Conservation (phyloP, 2,329 filamentous ascomycete genomes). For the Aspergillus udagawae region DNA sequence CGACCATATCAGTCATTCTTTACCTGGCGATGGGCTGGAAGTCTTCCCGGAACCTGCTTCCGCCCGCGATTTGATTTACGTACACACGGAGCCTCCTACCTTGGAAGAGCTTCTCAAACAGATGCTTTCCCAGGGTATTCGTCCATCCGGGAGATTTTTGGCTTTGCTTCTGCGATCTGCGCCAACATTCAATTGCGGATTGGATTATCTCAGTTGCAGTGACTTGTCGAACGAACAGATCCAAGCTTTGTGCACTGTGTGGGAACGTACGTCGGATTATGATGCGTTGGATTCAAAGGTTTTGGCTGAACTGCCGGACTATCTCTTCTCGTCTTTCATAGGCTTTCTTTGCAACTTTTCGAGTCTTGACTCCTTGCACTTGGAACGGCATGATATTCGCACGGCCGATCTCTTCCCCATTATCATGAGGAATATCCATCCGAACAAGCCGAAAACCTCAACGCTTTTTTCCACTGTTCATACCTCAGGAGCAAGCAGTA, state of each 20-base stretch:
- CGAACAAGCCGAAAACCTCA: slow-evolving; percentile 5
- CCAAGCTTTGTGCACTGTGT: slow-evolving; percentile 25
- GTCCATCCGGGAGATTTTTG: slow-evolving; percentile 42
- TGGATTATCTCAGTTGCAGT: slow-evolving; percentile 41
- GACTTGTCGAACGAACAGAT: slow-evolving; percentile 30
- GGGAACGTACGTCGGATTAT: slow-evolving; percentile 11
- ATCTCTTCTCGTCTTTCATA: slow-evolving; percentile 45
- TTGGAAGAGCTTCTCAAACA: slow-evolving; percentile 49
- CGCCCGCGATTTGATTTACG: slow-evolving; percentile 55
- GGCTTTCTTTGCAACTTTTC: slow-evolving; percentile 37
- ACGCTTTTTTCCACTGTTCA: slow-evolving; percentile 19
- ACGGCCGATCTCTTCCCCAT: slow-evolving; percentile 28
- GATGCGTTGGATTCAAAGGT: slow-evolving; percentile 10
- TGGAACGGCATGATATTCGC: slow-evolving; percentile 11
- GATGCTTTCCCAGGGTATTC: slow-evolving; percentile 46
- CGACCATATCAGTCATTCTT: slow-evolving; percentile 22
- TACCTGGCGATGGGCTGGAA: slow-evolving; percentile 57
- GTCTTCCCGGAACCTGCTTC: slow-evolving; percentile 53
- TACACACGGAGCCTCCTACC: slow-evolving; percentile 51
- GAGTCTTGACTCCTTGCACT: slow-evolving; percentile 8
- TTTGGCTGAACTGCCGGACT: slow-evolving; percentile 29
- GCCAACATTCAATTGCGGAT: slow-evolving; percentile 35
- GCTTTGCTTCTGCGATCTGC: slow-evolving; percentile 48
- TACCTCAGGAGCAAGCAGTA: slow-evolving; percentile 2
- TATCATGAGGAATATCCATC: slow-evolving; percentile 12